Base-by-base conservation (phyloP, 257 asterid species). In the Agastache rugosa region DNA sequence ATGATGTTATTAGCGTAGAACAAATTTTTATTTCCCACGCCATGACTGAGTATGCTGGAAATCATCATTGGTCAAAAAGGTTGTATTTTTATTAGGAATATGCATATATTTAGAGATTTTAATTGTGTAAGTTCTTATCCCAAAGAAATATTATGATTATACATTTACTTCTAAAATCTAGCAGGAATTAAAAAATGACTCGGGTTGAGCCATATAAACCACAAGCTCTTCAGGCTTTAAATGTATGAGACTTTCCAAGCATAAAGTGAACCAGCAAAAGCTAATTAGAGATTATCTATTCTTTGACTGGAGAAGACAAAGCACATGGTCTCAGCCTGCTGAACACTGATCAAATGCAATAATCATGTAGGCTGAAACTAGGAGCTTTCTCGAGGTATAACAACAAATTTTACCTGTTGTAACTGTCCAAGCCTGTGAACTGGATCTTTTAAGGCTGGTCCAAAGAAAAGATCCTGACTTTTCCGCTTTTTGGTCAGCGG, bases 401-500 rank as follows among this genome's bases (percentile, higher is more conserved):
- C 29, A 70, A 62, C 27, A 70, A 55, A 78, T 61, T 69, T 77
- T 71, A 88, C 96, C 92, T 79, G 90, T 72, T 83, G 96, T 73
- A 81, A 81, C 80, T 88, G 97, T 45, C 84, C 89, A 70, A 76
- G 75, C 80, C 86, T 78, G 78, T 83, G 87, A 64, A 42, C 74
- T 20, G 81, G 74, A 54, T 90, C 96, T 70, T 84, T 87, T 23
- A 47, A 71, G 7, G 87, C 73, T 63, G 88, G 45, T 62, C 85
- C 93, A 77, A 91, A 91, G 75, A 80, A 84, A 68, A 87, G 85
- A 20, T 93, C 96, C 37, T 86, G 96, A 55, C 84, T 78, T 87
- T 89, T 93, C 34, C 91, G 88, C 87, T 85, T 93, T 80, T 88
- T 90, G 75, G 20, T 85, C 77, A 89, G 71, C 1, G 97, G 96